Conservation (phyloP, 1,139 yeast species). For the Spencermartinsiella ligniputridi region DNA sequence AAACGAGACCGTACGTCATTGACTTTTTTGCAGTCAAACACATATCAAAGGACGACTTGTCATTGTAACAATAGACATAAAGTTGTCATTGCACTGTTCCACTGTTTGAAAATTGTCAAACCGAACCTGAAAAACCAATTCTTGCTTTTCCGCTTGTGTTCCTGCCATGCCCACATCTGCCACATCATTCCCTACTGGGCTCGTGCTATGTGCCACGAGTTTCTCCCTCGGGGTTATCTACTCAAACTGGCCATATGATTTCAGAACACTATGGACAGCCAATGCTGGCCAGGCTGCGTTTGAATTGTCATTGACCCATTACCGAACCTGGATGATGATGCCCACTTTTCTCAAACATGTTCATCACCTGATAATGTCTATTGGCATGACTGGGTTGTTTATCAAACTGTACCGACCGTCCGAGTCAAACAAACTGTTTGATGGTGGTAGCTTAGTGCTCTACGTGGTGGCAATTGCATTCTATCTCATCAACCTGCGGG, state of each 20-base stretch:
- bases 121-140: no score
- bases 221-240: constrained; percentile 78
- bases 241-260: constrained; percentile 79
- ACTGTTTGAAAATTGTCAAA: no score
- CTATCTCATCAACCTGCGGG: constrained; percentile 79
- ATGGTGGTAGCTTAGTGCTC: constrained; percentile 76
- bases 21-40: no score
- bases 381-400: constrained; percentile 71
- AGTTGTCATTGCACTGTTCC: no score
- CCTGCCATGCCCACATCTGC: constrained; percentile 34
- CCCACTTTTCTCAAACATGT: constrained; percentile 58
- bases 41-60: no score
- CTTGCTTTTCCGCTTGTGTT: no score
- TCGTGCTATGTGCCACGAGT: constrained; percentile 46
- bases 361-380: constrained; percentile 51
- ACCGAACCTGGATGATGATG: constrained; percentile 62
- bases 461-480: constrained; percentile 68
- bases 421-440: constrained; percentile 80
- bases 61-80: no score
- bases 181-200: constrained; percentile 35
- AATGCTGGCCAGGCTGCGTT: constrained; percentile 51
- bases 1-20: no score
- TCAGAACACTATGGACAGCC: constrained; percentile 64
- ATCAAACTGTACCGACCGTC: constrained; percentile 81
- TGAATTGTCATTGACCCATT: constrained; percentile 63